Percentiles rank a stretch among this genome's conserved stretches.
These are phyloP conservation scores for Nemania sp. DNA, from an alignment of 2,329 filamentous ascomycete species.

Conservation along the genomic window DNA sequence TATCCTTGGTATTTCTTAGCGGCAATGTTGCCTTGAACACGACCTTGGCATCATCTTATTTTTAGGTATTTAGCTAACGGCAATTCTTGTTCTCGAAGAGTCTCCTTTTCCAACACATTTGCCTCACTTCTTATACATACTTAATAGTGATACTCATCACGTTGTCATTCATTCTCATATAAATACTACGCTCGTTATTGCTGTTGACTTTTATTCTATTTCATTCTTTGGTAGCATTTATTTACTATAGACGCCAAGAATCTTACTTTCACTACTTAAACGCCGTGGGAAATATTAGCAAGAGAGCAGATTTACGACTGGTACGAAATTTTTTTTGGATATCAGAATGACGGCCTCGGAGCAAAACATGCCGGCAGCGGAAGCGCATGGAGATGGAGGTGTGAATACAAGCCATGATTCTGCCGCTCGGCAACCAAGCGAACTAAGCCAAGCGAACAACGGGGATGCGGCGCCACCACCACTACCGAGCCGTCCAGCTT, in stretches of 20 bases:
- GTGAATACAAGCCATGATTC: slow-evolving; percentile 28
- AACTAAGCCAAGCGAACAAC: slow-evolving; percentile 14
- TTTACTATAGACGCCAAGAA: not conserved
- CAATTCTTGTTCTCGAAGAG: not conserved
- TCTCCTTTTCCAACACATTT: slow-evolving; percentile 19
- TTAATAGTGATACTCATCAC: slow-evolving; percentile 30
- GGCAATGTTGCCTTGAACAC: not conserved
- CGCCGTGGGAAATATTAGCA: not conserved
- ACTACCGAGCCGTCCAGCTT: slow-evolving; percentile 34
- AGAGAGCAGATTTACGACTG: not conserved
- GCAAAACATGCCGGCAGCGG: slow-evolving; percentile 24
- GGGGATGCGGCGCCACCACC: slow-evolving; percentile 33
- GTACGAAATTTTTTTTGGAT: not conserved
- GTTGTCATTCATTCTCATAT: slow-evolving; percentile 42
- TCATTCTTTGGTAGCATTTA: not conserved
- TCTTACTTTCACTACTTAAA: not conserved
- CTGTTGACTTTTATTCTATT: not conserved
- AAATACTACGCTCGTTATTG: slow-evolving; percentile 35
- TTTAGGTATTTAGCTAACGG: slow-evolving; percentile 15
- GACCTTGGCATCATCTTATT: slow-evolving; percentile 28
- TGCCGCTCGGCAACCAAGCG: slow-evolving; percentile 16
- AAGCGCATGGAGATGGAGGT: slow-evolving; percentile 32
- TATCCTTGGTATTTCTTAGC: not conserved
- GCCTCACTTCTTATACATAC: slow-evolving; percentile 25
- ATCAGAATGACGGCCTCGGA: slow-evolving; percentile 19